Percentiles rank a stretch among this genome's conserved stretches.
phyloP scores from a whole-genome alignment of 2,329 filamentous ascomycete genomes.

The Sphaerulina populicola region DNA sequence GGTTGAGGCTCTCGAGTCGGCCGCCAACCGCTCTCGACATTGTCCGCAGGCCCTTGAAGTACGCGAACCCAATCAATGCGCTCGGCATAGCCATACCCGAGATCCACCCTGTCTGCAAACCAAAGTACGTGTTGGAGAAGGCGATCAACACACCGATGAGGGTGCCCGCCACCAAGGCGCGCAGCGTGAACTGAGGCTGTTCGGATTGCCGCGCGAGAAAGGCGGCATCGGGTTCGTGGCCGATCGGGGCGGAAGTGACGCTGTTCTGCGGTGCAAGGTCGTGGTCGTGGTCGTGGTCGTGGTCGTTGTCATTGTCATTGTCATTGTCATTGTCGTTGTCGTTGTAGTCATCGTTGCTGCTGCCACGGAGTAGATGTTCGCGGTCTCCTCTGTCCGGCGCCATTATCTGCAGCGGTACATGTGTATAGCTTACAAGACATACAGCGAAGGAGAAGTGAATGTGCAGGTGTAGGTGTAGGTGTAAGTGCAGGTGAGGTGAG shows the following conservation, averaged over 20 bases:
- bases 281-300: constrained; percentile 15
- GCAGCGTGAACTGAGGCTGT: constrained; percentile 62
- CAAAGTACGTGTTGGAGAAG: constrained; percentile 98
- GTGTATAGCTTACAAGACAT: not conserved
- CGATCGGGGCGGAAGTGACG: constrained; percentile 23
- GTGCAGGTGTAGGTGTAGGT: not conserved
- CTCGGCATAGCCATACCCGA: constrained; percentile 95
- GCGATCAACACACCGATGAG: constrained; percentile 83
- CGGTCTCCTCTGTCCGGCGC: constrained; percentile 31
- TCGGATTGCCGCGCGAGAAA: constrained; percentile 26
- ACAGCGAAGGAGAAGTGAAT: not conserved
- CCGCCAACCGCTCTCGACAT: constrained; percentile 53
- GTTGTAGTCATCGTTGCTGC: too few species aligned
- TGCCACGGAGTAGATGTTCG: constrained; percentile 5
- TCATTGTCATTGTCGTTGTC: constrained; percentile 10
- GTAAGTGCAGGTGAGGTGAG: too few species aligned
- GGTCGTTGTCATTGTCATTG: constrained; percentile 8
- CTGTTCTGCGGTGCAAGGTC: constrained; percentile 19
- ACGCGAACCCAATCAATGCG: constrained; percentile 85
- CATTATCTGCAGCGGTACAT: constrained; percentile 18
- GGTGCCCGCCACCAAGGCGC: constrained; percentile 71
- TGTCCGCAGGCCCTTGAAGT: constrained; percentile 71
- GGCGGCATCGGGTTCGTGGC: constrained; percentile 24
- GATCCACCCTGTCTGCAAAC: constrained; percentile 80
- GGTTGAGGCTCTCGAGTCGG: constrained; percentile 18